Evolutionary conservation across 352 stramenopile genomes (phyloP).

Genomic region (Globisporangium viniferum): DNA sequence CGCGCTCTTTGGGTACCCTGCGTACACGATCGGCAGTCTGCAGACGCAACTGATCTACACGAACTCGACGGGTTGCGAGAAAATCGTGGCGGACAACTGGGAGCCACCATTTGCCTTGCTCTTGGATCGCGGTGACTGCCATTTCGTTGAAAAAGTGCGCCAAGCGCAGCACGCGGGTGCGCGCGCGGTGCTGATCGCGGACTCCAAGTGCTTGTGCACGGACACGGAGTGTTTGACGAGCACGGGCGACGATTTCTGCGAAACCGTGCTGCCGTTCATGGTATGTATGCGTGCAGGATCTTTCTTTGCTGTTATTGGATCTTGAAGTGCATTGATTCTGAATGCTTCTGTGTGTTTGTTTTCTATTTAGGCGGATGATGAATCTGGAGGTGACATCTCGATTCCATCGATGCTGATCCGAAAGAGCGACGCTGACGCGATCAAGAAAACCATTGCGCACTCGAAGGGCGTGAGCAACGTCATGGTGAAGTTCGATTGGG

Average conservation of each 20-base stretch:
- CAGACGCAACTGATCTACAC: conserved; percentile 91
- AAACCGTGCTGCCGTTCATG: conserved; percentile 87
- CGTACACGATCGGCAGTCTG: conserved; percentile 87
- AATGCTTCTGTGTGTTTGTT: background rate
- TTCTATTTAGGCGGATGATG: conserved; percentile 87
- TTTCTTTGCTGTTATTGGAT: conserved; percentile 3
- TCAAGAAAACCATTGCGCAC: conserved; percentile 89
- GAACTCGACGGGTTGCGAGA: conserved; percentile 69
- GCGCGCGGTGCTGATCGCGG: conserved; percentile 93
- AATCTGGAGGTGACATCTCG: conserved; percentile 94
- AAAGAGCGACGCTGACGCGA: conserved; percentile 92
- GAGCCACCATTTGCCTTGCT: conserved; percentile 94
- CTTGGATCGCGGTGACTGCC: conserved; percentile 94
- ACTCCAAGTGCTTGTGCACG: conserved; percentile 95
- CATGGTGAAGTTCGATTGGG: conserved; percentile 96
- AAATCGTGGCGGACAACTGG: conserved; percentile 81
- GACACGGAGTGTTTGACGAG: conserved; percentile 71
- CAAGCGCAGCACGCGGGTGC: conserved; percentile 91
- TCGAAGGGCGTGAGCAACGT: conserved; percentile 87
- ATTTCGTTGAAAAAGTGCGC: conserved; percentile 96
- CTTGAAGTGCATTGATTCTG: background rate
- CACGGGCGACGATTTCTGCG: conserved; percentile 82
- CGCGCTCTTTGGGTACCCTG: conserved; percentile 94
- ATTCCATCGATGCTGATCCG: conserved; percentile 96
- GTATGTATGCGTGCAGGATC: conserved; percentile 17